Evolutionary conservation across 2,329 filamentous ascomycete genomes (phyloP).

Genomic region (Cadophora sp.): DNA sequence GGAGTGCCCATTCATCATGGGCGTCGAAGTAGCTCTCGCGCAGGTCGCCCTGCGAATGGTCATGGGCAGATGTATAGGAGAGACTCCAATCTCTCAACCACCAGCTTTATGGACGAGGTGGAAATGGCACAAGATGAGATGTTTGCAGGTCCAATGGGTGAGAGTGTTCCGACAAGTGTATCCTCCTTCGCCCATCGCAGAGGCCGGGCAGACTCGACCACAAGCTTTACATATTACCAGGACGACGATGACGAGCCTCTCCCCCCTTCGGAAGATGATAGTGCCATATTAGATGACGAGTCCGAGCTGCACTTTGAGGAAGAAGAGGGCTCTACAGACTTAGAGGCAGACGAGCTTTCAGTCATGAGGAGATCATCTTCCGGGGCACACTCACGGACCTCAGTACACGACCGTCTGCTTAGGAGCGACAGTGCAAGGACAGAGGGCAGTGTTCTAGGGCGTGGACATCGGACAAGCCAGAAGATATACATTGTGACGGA

Average conservation of each 20-base stretch:
- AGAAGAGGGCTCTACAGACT: conserved; percentile 41
- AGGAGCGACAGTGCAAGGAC: conserved; percentile 75
- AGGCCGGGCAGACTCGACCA: conserved; percentile 78
- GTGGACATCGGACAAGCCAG: conserved; percentile 74
- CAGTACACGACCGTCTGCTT: conserved; percentile 69
- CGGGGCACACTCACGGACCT: conserved; percentile 58
- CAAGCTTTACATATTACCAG: conserved; percentile 91
- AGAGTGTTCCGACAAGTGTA: conserved; percentile 93
- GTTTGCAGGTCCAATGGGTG: conserved; percentile 90
- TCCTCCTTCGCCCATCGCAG: conserved; percentile 91
- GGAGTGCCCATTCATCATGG: conserved; percentile 38
- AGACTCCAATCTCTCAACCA: conserved; percentile 73
- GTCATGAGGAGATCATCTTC: conserved; percentile 69
- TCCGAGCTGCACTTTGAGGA: conserved; percentile 44
- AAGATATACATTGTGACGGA: conserved; percentile 94
- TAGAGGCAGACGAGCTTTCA: conserved; percentile 46
- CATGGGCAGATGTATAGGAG: conserved; percentile 62
- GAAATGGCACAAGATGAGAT: conserved; percentile 99
- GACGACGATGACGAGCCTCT: conserved; percentile 64
- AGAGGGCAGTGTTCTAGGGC: conserved; percentile 65
- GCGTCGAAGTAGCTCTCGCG: conserved; percentile 44
- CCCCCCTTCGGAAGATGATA: conserved; percentile 48
- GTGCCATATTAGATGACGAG: conserved; percentile 50
- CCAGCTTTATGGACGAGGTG: conserved; percentile 91
- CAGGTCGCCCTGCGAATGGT: conserved; percentile 40